Conservation (phyloP, 2,329 filamentous ascomycete species). For the Orbilia brochopaga region DNA sequence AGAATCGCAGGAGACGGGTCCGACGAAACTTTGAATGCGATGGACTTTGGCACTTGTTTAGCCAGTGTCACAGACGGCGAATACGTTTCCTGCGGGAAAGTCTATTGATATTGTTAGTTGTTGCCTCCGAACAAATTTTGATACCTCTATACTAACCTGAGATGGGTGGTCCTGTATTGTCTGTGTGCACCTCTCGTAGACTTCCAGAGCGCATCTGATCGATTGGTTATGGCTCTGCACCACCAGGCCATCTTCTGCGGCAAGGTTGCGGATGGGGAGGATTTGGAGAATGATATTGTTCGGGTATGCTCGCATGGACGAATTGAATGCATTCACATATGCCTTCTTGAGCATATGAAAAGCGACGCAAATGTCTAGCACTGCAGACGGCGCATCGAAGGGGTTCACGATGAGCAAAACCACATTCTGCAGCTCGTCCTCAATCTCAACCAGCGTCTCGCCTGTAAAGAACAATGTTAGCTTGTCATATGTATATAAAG, state of each 20-base stretch:
- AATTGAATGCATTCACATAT: conserved; percentile 64
- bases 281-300: conserved; percentile 80
- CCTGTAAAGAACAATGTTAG: conserved; percentile 39
- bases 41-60: conserved; percentile 70
- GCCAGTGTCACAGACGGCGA: conserved; percentile 76
- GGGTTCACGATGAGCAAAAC: conserved; percentile 80
- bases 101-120: conserved; percentile 60
- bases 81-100: conserved; percentile 63
- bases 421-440: conserved; percentile 64
- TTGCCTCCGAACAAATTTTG: conserved; percentile 25
- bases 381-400: conserved; percentile 66
- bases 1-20: conserved; percentile 75
- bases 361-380: conserved; percentile 74
- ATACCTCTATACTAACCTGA: conserved; percentile 40
- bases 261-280: conserved; percentile 71
- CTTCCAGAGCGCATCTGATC: conserved; percentile 71
- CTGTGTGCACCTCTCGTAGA: conserved; percentile 74
- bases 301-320: conserved; percentile 58
- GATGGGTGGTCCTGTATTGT: conserved; percentile 56
- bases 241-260: conserved; percentile 68
- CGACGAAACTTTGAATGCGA: conserved; percentile 75
- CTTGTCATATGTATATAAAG: no score
- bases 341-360: conserved; percentile 75
- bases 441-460: conserved; percentile 55
- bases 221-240: conserved; percentile 69